Evolutionary conservation across 257 asterid genomes (phyloP).

Genomic region (Nicotiana otophora): DNA sequence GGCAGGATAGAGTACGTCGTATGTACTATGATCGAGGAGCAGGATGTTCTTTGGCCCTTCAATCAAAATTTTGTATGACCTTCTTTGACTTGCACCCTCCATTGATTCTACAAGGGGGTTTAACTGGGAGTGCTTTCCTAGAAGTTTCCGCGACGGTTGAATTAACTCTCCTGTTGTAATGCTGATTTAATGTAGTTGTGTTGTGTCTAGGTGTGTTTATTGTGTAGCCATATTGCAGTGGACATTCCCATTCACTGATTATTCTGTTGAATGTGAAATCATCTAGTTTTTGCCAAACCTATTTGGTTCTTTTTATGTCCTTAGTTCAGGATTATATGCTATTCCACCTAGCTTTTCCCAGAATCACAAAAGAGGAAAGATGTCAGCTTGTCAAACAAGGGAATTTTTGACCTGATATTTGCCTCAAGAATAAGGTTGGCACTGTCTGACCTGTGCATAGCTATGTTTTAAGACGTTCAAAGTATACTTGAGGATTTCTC

Average conservation of each 20-base stretch:
- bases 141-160: background rate
- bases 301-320: background rate
- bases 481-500: no score
- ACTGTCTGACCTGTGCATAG: background rate
- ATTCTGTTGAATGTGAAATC: background rate
- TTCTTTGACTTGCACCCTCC: background rate
- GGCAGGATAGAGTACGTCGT: background rate
- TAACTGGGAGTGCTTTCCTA: background rate
- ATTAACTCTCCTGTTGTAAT: background rate
- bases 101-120: background rate
- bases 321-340: background rate
- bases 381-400: background rate
- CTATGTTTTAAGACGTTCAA: background rate
- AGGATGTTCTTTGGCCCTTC: background rate
- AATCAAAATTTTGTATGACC: background rate
- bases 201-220: background rate
- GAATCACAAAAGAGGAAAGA: background rate
- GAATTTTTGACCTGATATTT: background rate
- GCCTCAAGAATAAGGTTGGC: background rate
- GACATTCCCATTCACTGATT: background rate
- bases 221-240: background rate
- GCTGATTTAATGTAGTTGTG: background rate
- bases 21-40: background rate
- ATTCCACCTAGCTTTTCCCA: background rate
- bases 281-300: background rate